phyloP scores from a whole-genome alignment of 441 rosid genomes.

The Viola pubescens region DNA sequence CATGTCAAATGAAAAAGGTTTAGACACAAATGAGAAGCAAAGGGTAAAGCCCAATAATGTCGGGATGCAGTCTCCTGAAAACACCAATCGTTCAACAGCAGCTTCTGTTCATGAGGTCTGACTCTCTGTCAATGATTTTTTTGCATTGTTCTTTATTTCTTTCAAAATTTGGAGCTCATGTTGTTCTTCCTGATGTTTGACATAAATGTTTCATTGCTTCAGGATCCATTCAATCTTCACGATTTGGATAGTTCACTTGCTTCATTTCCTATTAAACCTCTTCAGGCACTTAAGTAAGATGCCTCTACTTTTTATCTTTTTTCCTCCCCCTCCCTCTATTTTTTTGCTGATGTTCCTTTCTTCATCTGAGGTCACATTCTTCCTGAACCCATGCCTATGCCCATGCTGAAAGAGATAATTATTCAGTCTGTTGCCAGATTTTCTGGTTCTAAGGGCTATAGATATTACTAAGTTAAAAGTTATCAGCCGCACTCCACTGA shows the following conservation, averaged over 20 bases:
- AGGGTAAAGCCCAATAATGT: slow-evolving; percentile 31
- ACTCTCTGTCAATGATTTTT: slow-evolving; percentile 14
- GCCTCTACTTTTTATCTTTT: slow-evolving; percentile 7
- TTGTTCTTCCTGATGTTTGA: slow-evolving; percentile 19
- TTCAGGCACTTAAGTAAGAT: slow-evolving; percentile 78
- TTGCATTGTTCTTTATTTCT: slow-evolving; percentile 7
- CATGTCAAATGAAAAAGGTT: slow-evolving; percentile 43
- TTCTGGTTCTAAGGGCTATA: no score
- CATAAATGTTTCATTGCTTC: slow-evolving; percentile 24
- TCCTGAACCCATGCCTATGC: no score
- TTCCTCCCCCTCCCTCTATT: not conserved
- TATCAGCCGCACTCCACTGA: no score
- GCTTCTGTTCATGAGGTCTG: slow-evolving; percentile 54
- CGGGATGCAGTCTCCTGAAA: slow-evolving; percentile 39
- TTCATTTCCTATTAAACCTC: slow-evolving; percentile 79
- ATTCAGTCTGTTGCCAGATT: no score
- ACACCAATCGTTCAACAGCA: slow-evolving; percentile 39
- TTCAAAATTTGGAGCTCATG: not conserved
- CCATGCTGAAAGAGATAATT: no score
- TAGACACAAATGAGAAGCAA: slow-evolving; percentile 36
- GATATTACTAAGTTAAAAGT: no score
- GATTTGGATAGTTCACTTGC: slow-evolving; percentile 75
- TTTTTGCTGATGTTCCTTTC: not conserved
- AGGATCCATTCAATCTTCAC: slow-evolving; percentile 57
- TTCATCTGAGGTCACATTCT: not conserved